Base-by-base conservation (phyloP, 768 basidiomycete genomes). In the Leucosporidium yakuticum region DNA sequence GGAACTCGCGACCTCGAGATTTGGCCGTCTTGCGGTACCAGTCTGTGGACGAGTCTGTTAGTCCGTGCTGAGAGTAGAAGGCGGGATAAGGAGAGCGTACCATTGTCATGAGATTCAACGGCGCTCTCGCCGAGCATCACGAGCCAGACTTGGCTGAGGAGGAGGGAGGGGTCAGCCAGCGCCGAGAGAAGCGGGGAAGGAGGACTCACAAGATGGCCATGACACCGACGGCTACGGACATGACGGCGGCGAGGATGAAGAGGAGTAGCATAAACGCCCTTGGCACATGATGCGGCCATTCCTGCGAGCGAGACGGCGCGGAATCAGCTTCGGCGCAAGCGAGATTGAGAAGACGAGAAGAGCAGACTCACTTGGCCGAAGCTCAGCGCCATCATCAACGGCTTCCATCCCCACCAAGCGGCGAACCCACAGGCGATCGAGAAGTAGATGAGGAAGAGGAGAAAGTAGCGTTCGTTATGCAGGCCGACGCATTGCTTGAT, bases 401-500 rank as follows among this genome's bases (percentile, higher is more conserved):
- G 80, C 0, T 77, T 76, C 77, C 86, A 92, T 36, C 96, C 95
- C 1, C 87, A 80, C 0, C 80, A 62, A 21, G 82, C 80, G 59
- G 87, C 85, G 67, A 81, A 86, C 65, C 86, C 83, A 20, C 88
- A 85, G 1, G 86, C 82, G 3, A 91, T 65, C 27, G 89, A 85
- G 49, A 97, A 86, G 78, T 95, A 96, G 34, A 83, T 90, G 91
- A 98, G 88, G 83, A 98, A 99, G 57, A 98, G 81, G 49, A 95
- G 84, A 74, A 99, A 99, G 79, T 97, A 92, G 0, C 95, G 86
- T 77, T 97, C 94, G 74, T 98, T 99, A 77, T 95, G 83, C 11
- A 98, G 78, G 17, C 95, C 95, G 54, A 99, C 95, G 77, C 95
- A 98, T 27, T 53, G 60, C 50, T 69, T 48, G 62, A 71, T 68